Evolutionary conservation across 225 moss, liverwort and hornwort genomes (phyloP), one percentile per base, ranked within the genome.

Genomic region (Takakia lepidozioides): DNA sequence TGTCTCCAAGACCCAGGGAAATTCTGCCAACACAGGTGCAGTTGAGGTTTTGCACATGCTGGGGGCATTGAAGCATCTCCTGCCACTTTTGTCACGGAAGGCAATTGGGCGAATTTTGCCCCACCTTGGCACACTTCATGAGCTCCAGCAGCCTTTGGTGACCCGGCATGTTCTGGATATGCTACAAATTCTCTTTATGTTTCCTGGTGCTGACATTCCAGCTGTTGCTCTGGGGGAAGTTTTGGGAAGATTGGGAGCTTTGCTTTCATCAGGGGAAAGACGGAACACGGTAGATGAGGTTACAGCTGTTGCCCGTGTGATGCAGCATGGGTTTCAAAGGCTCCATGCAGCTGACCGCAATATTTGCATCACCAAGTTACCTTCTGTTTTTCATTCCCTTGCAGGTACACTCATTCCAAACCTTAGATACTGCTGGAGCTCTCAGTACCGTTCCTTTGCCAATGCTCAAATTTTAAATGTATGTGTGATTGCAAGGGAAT

Each of bases 21-120:
- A 66, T 26, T 53, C 69, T 16, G 61, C 58, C 48, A 52, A 67
- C 41, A 55, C 62, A 29, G 82, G 81, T 43, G 91, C 98, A 22
- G 84, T 91, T 43, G 84, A 98, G 55, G 84, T 87, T 49, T 55
- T 98, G 51, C 91, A 91, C 62, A 83, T 98, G 79, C 77, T 98
- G 46, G 98, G 91, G 28, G 91, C 78, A 25, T 51, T 98, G 54
- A 82, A 79, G 55, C 60, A 75, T 46, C 60, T 91, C 43, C 56
- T 98, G 22, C 98, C 98, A 17, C 73, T 77, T 1, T 71, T 90
- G 58, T 75, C 91, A 17, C 62, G 60, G 48, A 98, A 91, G 65
- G 57, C 91, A 4, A 74, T 98, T 55, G 82, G 78, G 47, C 70
- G 80, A 22, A 55, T 87, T 27, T 60, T 98, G 25, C 98, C 90